A percentile compares a stretch with the other conserved stretches of the same genome.
phyloP scores from a whole-genome alignment of 1,139 yeast species.

The Debaryomyces fabryi region DNA sequence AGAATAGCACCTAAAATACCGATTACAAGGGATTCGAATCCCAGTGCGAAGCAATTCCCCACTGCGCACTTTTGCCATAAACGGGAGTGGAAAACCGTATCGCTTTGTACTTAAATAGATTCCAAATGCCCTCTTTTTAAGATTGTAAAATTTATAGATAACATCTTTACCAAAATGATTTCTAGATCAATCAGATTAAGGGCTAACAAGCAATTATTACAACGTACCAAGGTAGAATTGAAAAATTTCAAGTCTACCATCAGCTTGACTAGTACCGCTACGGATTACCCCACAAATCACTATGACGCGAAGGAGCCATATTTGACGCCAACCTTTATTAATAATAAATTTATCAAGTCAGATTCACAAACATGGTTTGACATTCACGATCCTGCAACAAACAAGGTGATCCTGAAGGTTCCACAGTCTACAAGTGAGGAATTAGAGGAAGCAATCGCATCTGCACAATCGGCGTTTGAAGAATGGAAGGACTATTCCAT shows the following conservation, averaged over 20 bases:
- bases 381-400: conserved; percentile 77
- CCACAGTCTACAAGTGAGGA: conserved; percentile 75
- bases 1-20: background rate
- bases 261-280: conserved; percentile 33
- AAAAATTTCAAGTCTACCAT: conserved; percentile 24
- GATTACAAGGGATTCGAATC: conserved; percentile 1
- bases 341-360: conserved; percentile 62
- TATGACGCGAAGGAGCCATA: conserved; percentile 39
- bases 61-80: background rate
- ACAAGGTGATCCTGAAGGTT: conserved; percentile 64
- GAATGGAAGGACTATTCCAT: conserved; percentile 62
- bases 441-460: conserved; percentile 64
- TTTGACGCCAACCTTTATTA: conserved; percentile 58
- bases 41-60: background rate
- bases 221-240: conserved; percentile 8
- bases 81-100: conserved; percentile 11
- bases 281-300: conserved; percentile 52
- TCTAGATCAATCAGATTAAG: conserved; percentile 14
- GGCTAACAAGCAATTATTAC: conserved; percentile 2
- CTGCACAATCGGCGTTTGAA: conserved; percentile 65
- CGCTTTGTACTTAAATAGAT: background rate
- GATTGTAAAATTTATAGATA: background rate
- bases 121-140: background rate
- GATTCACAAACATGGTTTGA: conserved; percentile 66
- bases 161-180: conserved; percentile 12